These are phyloP conservation scores for Neurospora sp. DNA, from an alignment of 495 filamentous ascomycete species.

Conservation along the genomic window DNA sequence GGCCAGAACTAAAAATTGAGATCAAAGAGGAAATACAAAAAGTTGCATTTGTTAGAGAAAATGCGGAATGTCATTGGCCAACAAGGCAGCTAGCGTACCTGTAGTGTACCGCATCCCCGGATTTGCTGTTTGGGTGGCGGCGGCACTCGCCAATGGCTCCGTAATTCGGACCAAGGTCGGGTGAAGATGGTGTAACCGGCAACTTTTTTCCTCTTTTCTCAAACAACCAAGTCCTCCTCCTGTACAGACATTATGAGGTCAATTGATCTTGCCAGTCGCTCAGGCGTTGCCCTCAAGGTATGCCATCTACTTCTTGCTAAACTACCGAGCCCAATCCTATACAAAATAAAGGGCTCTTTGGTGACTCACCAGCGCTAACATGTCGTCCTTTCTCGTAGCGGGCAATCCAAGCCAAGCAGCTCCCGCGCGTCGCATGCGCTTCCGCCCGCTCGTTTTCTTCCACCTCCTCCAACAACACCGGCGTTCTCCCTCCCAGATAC, in stretches of 20 bases:
- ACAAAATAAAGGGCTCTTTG: background rate
- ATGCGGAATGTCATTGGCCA: background rate
- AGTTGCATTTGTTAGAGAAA: background rate
- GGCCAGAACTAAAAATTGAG: background rate
- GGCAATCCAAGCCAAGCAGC: constrained; percentile 18
- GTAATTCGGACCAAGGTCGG: background rate
- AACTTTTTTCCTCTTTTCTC: constrained; percentile 4
- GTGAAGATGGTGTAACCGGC: background rate
- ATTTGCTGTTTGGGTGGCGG: background rate
- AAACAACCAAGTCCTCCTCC: background rate
- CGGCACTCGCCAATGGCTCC: background rate
- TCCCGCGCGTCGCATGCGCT: constrained; percentile 6
- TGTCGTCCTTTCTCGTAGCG: constrained; percentile 6
- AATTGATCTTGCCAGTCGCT: constrained; percentile 30
- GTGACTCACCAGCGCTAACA: background rate
- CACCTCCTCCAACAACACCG: constrained; percentile 8
- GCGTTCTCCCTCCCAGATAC: constrained; percentile 34
- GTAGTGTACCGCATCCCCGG: background rate
- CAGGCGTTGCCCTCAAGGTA: constrained; percentile 26
- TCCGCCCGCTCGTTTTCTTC: constrained; percentile 13
- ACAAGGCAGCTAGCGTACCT: background rate
- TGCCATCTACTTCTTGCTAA: background rate
- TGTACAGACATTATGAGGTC: constrained; percentile 21
- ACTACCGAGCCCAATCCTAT: background rate
- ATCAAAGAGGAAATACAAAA: background rate